Evolutionary conservation across 441 rosid species (phyloP).

Genomic region (Manihot esculenta): DNA sequence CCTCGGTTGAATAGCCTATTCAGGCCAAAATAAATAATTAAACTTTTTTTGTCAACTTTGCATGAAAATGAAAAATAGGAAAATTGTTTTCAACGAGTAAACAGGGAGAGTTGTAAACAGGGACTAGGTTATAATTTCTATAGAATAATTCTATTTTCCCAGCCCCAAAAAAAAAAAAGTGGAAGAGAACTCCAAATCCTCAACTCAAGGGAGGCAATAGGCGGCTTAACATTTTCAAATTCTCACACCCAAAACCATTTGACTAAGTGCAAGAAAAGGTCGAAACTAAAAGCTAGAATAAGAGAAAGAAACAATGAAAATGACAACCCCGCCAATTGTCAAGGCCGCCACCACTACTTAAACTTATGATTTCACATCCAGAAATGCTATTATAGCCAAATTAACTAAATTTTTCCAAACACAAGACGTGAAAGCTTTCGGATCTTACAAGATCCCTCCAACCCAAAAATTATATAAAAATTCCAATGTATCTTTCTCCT

Average conservation of each 20-base stretch:
- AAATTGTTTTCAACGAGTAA: too few species aligned
- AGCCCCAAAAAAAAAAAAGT: too few species aligned
- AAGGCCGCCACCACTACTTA: neutral
- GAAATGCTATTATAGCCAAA: conserved; percentile 2
- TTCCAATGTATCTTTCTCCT: conserved; percentile 19
- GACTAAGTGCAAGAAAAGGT: neutral
- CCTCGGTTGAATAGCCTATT: too few species aligned
- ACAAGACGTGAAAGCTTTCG: conserved; percentile 15
- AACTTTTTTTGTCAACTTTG: too few species aligned
- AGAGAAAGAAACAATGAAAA: neutral
- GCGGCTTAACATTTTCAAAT: too few species aligned
- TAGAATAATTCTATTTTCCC: too few species aligned
- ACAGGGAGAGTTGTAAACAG: too few species aligned
- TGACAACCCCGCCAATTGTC: neutral
- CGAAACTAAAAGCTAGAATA: neutral
- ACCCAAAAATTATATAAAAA: neutral
- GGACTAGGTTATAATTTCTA: too few species aligned
- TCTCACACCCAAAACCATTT: neutral
- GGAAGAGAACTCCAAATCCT: too few species aligned
- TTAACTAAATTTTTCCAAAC: neutral
- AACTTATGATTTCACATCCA: neutral
- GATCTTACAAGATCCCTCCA: conserved; percentile 9
- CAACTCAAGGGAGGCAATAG: too few species aligned
- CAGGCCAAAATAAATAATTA: too few species aligned
- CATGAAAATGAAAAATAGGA: too few species aligned